Conservation (phyloP, 176 grass and related monocot species). For the Eremochloa ophiuroides region DNA sequence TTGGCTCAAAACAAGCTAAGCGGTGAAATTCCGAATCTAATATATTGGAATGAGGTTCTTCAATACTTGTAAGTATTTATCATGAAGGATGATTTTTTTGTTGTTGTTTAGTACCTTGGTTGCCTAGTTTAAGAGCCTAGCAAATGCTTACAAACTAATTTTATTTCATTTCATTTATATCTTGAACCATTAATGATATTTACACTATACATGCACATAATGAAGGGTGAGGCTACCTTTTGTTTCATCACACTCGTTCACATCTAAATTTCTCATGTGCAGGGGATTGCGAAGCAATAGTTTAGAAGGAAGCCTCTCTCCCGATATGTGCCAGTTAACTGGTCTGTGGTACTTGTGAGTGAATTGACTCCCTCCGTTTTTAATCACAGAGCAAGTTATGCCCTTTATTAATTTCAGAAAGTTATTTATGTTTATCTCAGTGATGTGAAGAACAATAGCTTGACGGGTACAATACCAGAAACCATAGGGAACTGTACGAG, state of each 20-base stretch:
- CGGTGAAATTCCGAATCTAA: constrained; percentile 85
- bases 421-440: constrained; percentile 38
- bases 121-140: constrained; percentile 1
- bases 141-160: constrained; percentile 10
- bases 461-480: constrained; percentile 79
- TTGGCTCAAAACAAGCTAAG: constrained; percentile 88
- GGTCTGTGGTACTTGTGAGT: constrained; percentile 99
- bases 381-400: not conserved
- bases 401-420: not conserved
- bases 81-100: not conserved
- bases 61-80: constrained; percentile 73
- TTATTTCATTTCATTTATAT: not conserved
- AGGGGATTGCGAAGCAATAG: constrained; percentile 86
- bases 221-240: not conserved
- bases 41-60: constrained; percentile 98
- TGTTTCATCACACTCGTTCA: not conserved
- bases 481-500: constrained; percentile 93
- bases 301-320: constrained; percentile 83
- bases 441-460: constrained; percentile 94
- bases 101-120: not conserved
- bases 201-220: not conserved
- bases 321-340: constrained; percentile 86
- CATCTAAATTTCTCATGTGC: constrained; percentile 21
- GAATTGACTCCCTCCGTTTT: not conserved
- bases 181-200: not conserved